A percentile compares a stretch with the other conserved stretches of the same genome.
These are phyloP conservation scores for Sanghuangporus baumii DNA, from an alignment of 1,284 basidiomycete species.

Conservation along the genomic window DNA sequence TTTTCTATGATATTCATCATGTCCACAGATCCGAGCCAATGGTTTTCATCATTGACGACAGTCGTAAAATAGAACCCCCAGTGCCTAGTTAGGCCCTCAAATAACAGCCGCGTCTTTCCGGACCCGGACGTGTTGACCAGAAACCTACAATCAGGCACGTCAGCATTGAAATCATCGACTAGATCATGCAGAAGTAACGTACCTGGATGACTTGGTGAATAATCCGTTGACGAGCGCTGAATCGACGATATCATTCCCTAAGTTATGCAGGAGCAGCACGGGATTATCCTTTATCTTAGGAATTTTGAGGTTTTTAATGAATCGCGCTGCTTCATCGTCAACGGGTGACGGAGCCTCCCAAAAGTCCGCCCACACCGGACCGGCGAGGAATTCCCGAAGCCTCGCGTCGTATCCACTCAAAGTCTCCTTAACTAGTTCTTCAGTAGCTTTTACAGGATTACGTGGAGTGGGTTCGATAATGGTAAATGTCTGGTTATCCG, in stretches of 20 bases:
- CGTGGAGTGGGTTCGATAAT: neutral
- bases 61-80: neutral
- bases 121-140: neutral
- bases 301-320: neutral
- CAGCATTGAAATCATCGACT: neutral
- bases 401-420: neutral
- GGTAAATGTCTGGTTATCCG: neutral
- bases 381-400: neutral
- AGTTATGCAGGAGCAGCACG: neutral
- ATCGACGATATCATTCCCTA: neutral
- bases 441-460: neutral
- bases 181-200: too few species aligned
- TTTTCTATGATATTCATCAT: neutral
- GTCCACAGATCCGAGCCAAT: neutral
- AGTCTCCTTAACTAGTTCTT: neutral
- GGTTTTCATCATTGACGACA: neutral
- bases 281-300: neutral
- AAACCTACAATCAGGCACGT: neutral
- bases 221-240: neutral
- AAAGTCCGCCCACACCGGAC: neutral
- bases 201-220: neutral
- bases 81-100: neutral
- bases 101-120: neutral
- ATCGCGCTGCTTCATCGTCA: neutral
- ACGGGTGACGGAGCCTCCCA: neutral